Percentiles rank a stretch among this genome's conserved stretches.
These are phyloP conservation scores for Saposhnikovia divaricata DNA, from an alignment of 129 eudicot species.

Conservation along the genomic window DNA sequence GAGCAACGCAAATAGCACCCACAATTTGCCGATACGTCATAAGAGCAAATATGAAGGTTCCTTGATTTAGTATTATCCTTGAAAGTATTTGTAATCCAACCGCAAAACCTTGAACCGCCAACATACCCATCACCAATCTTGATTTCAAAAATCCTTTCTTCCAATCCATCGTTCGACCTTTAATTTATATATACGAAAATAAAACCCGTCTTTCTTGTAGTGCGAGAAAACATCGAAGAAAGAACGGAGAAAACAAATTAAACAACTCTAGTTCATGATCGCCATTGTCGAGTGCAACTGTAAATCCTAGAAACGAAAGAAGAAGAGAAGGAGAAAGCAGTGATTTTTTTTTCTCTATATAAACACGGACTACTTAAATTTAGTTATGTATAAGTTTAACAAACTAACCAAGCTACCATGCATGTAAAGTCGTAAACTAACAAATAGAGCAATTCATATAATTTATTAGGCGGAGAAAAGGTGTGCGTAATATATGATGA, in stretches of 20 bases:
- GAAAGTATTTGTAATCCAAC: conserved; percentile 41
- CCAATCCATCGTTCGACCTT: conserved; percentile 7
- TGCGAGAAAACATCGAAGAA: too few species aligned
- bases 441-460: not conserved
- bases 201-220: too few species aligned
- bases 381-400: not conserved
- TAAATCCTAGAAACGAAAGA: too few species aligned
- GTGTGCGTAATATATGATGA: too few species aligned
- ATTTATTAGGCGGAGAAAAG: too few species aligned
- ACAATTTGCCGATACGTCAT: conserved; percentile 38
- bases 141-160: conserved; percentile 15
- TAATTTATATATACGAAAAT: not conserved
- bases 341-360: too few species aligned
- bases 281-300: too few species aligned
- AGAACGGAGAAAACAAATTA: not conserved
- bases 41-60: conserved; percentile 41
- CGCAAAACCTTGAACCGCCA: conserved; percentile 35
- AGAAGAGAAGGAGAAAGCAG: too few species aligned
- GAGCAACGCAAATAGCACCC: conserved; percentile 35
- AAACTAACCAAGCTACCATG: not conserved
- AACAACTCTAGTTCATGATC: too few species aligned
- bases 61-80: conserved; percentile 26
- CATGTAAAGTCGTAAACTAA: not conserved
- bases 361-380: too few species aligned
- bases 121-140: conserved; percentile 25